A percentile compares a stretch with the other conserved stretches of the same genome.
Evolutionary conservation across 371 early-diverging fungal species (phyloP).

Genomic region (Apophysomyces variabilis): DNA sequence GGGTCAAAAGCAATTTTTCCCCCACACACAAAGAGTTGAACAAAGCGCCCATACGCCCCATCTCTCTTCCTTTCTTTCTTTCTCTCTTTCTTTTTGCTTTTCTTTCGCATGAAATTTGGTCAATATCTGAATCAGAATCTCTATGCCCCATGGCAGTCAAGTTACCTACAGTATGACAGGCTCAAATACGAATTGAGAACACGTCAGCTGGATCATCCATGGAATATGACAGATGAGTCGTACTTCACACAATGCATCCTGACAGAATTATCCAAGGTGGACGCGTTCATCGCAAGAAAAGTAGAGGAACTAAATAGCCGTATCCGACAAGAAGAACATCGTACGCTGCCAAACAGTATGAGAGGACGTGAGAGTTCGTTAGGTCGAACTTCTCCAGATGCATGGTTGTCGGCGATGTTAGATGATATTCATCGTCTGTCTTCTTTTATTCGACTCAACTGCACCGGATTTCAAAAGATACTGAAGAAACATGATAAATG

Average conservation of each 20-base stretch:
- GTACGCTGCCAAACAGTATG: constrained; percentile 32
- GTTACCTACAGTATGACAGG: constrained; percentile 40
- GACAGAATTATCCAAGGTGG: constrained; percentile 86
- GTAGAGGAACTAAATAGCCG: constrained; percentile 70
- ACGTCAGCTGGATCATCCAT: constrained; percentile 44
- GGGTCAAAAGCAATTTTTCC: too few species aligned
- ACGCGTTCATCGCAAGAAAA: constrained; percentile 81
- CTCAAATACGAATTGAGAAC: constrained; percentile 39
- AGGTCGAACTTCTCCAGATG: constrained; percentile 21
- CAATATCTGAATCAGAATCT: constrained; percentile 31
- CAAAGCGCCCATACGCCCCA: too few species aligned
- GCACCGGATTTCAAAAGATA: constrained; percentile 86
- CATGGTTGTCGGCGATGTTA: constrained; percentile 26
- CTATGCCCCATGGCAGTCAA: constrained; percentile 43
- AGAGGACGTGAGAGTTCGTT: too few species aligned
- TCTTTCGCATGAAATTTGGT: constrained; percentile 11
- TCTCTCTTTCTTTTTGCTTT: neutral
- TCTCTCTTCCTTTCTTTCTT: neutral
- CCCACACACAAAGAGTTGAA: too few species aligned
- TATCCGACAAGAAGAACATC: constrained; percentile 71
- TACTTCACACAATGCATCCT: constrained; percentile 71
- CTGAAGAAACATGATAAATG: constrained; percentile 88
- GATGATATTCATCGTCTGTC: constrained; percentile 81
- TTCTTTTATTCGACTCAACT: constrained; percentile 87
- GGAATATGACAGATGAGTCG: constrained; percentile 72